These are phyloP conservation scores for Cryptococcus maquisensis DNA, from an alignment of 1,284 basidiomycete genomes.

Conservation along the genomic window DNA sequence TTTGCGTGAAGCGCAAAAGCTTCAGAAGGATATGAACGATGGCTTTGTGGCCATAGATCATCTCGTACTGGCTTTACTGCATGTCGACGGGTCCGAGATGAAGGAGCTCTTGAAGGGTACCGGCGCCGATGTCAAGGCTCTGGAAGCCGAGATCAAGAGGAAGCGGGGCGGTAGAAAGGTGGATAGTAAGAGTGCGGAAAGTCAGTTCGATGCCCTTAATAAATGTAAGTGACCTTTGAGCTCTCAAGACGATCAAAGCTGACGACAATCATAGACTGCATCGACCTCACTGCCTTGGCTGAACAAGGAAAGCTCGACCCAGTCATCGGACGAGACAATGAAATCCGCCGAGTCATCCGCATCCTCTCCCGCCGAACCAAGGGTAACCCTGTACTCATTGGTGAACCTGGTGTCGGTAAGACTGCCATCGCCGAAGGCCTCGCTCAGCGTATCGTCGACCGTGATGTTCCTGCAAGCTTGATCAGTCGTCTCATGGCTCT, in stretches of 20 bases:
- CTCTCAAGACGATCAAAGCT: not conserved
- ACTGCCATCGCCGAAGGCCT: conserved; percentile 93
- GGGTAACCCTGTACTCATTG: conserved; percentile 58
- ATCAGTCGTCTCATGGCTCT: conserved; percentile 68
- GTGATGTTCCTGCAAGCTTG: conserved; percentile 87
- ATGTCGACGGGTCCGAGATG: conserved; percentile 48
- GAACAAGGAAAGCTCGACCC: conserved; percentile 56
- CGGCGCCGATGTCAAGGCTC: conserved; percentile 49
- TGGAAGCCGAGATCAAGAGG: conserved; percentile 54
- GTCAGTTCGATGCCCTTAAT: conserved; percentile 51
- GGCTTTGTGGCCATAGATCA: conserved; percentile 90
- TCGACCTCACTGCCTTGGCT: conserved; percentile 50
- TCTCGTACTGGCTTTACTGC: conserved; percentile 67
- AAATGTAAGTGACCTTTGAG: conserved; percentile 45
- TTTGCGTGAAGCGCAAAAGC: conserved; percentile 69
- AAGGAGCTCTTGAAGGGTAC: conserved; percentile 52
- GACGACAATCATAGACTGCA: conserved; percentile 27
- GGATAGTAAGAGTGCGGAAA: conserved; percentile 53
- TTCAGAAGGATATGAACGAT: conserved; percentile 80
- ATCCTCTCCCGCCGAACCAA: conserved; percentile 68
- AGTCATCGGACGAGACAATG: conserved; percentile 56
- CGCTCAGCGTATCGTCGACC: conserved; percentile 91
- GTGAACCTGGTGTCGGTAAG: conserved; percentile 88
- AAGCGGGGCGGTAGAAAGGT: conserved; percentile 54
- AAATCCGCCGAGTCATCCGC: conserved; percentile 58